Evolutionary conservation across 768 basidiomycete genomes (phyloP), one percentile per base, ranked within the genome.

Genomic region (Mycena pura): DNA sequence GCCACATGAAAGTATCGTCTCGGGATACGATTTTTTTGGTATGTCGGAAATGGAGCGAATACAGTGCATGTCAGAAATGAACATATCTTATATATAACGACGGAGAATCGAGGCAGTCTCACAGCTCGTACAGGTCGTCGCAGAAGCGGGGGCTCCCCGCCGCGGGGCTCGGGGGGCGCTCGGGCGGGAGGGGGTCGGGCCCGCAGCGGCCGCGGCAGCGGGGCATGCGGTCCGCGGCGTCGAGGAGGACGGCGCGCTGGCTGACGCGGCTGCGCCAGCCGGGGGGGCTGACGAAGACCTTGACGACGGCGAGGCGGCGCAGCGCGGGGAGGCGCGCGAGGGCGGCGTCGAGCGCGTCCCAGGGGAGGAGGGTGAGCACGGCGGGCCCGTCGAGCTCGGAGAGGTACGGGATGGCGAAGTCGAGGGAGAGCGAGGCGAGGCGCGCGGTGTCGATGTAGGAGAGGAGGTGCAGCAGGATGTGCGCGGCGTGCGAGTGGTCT

Each of bases 321-420:
- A 62, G 49, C 11, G 36, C 27, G 21, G 60, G 60, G 19, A 62
- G 60, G 1, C 47, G 39, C 25, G 48, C 48, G 17, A 62, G 54
- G 6, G 60, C 46, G 14, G 31, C 31, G 48, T 62, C 60, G 7
- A 62, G 43, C 0, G 40, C 48, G 25, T 25, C 21, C 54, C 53
- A 62, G 5, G 60, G 60, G 6, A 62, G 54, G 3, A 46, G 36
- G 3, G 54, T 45, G 24, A 50, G 46, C 21, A 51, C 39, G 21
- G n/a, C n/a, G n/a, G 60, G 53, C 22, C 48, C 39, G 49, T 62
- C 60, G 25, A 62, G 53, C 22, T 43, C 39, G 49, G 56, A 53
- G 25, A 62, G 60, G 43, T 62, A 62, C 11, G 60, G 60, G 40
- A 62, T 62, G 22, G 60, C 60, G 48, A 62, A 62, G 27, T 50